Percentiles rank a stretch among this genome's conserved stretches.
Evolutionary conservation across 441 rosid species (phyloP).

Genomic region (Croton setiger): DNA sequence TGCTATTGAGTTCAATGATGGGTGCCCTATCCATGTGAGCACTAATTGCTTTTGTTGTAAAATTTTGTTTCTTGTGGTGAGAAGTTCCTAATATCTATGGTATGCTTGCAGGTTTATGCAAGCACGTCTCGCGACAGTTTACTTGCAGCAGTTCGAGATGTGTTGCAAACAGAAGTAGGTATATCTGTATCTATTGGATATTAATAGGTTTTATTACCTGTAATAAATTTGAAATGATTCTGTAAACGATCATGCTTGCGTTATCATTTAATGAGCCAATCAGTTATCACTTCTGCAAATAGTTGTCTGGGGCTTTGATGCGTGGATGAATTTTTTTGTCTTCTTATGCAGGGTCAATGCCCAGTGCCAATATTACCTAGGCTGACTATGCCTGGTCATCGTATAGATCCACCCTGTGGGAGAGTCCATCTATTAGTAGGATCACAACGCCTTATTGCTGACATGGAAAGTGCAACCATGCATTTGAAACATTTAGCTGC

Average conservation of each 20-base stretch:
- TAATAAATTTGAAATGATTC: conserved; percentile 11
- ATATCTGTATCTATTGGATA: conserved; percentile 36
- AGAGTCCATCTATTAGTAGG: conserved; percentile 65
- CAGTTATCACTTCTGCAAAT: conserved; percentile 7
- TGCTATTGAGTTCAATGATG: conserved; percentile 96
- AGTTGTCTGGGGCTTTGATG: conserved; percentile 12
- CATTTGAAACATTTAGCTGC: conserved; percentile 96
- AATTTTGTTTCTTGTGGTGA: conserved; percentile 20
- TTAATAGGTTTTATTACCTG: conserved; percentile 6
- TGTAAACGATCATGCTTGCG: conserved; percentile 5
- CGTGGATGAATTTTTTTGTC: conserved; percentile 18
- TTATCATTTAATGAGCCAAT: conserved; percentile 11
- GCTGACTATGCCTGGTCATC: conserved; percentile 99
- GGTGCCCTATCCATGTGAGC: conserved; percentile 96
- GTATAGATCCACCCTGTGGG: conserved; percentile 98
- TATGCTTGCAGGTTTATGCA: conserved; percentile 67
- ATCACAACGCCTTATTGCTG: conserved; percentile 50
- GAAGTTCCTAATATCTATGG: conserved; percentile 31
- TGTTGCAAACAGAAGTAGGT: conserved; percentile 96
- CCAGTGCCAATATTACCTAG: conserved; percentile 91
- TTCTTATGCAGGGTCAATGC: conserved; percentile 70
- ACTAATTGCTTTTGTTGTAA: conserved; percentile 17
- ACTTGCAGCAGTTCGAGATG: conserved; percentile 95
- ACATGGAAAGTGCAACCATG: conserved; percentile 70
- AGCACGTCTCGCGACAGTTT: conserved; percentile 98